Evolutionary conservation across 73 alveolate species (phyloP), one percentile per base, ranked within the genome.

Genomic region (Paramecium biaurelia): DNA sequence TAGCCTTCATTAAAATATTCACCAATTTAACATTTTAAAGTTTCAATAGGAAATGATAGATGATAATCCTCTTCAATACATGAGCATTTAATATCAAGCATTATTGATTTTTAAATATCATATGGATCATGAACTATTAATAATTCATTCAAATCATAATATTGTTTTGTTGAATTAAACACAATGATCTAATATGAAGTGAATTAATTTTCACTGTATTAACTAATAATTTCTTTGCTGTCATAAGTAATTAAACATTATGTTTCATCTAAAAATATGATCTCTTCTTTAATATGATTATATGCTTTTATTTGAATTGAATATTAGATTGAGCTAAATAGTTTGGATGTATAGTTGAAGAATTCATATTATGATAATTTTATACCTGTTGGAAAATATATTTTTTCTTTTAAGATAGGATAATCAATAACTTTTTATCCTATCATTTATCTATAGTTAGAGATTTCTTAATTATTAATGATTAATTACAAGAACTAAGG

Each of bases 21-120:
- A 35, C 87, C 87, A 15, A 74, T 32, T 38, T 74, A n/a, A n/a
- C 87, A 74, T 35, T 35, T 35, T 7, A 74, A 74, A 4, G 87
- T 35, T 74, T 74, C 11, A 35, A 38, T 21, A 4, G 68, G 9
- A 53, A 53, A 53, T 53, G 1, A 4, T 18, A 53, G 12, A 7
- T 18, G 68, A 53, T 53, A 53, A 4, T 53, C 68, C 0, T 53
- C 68, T 18, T 1, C 4, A 53, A 53, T 53, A 53, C 68, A n/a
- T 18, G 30, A 5, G 4, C 68, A 53, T 21, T 53, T 15, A 53
- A 53, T 53, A n/a, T 53, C 68, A n/a, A 53, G 68, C 68, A 53
- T 53, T 18, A 53, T 7, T 18, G 26, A 53, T 18, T n/a, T 18
- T 18, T 53, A 4, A 3, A 4, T n/a, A 53, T 53, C 68, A 53